Percentiles rank a stretch among this genome's conserved stretches.
Conservation (phyloP, 2,329 filamentous ascomycete species). For the Endoconidiophora laricicola region DNA sequence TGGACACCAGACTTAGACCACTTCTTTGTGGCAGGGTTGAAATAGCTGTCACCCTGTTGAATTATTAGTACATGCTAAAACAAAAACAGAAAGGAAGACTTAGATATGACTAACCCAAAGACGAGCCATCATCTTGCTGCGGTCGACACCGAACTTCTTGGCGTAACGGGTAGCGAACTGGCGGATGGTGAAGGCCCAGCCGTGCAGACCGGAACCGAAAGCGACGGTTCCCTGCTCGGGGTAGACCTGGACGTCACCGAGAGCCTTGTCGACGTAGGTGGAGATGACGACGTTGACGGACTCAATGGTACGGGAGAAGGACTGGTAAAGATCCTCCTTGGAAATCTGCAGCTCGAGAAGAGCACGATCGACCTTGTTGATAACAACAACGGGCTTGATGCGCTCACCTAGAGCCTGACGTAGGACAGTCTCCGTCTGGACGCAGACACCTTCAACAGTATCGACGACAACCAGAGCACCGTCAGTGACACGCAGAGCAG, state of each 20-base stretch:
- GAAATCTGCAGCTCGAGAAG: slow-evolving; percentile 95
- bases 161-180: slow-evolving; percentile 92
- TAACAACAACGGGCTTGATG: slow-evolving; percentile 98
- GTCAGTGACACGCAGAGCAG: slow-evolving; percentile 98
- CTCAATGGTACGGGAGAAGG: slow-evolving; percentile 98
- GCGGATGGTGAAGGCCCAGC: slow-evolving; percentile 98
- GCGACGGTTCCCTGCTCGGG: slow-evolving; percentile 94
- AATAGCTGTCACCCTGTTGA: slow-evolving; percentile 82
- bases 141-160: slow-evolving; percentile 99
- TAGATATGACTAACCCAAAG: slow-evolving; percentile 56
- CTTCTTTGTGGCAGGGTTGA: slow-evolving; percentile 99
- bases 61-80: slow-evolving; percentile 16
- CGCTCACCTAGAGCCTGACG: slow-evolving; percentile 98
- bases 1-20: slow-evolving; percentile 78
- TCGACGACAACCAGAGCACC: slow-evolving; percentile 99
- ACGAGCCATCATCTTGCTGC: slow-evolving; percentile 99
- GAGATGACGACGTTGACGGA: slow-evolving; percentile 99
- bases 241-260: slow-evolving; percentile 98
- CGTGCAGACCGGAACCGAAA: slow-evolving; percentile 98
- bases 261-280: slow-evolving; percentile 91
- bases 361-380: slow-evolving; percentile 99
- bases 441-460: slow-evolving; percentile 98
- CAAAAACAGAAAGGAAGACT: neutral
- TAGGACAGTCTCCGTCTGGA: slow-evolving; percentile 98
- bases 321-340: slow-evolving; percentile 99